Evolutionary conservation across 768 basidiomycete genomes (phyloP).

Genomic region (Phallus indusiatus): DNA sequence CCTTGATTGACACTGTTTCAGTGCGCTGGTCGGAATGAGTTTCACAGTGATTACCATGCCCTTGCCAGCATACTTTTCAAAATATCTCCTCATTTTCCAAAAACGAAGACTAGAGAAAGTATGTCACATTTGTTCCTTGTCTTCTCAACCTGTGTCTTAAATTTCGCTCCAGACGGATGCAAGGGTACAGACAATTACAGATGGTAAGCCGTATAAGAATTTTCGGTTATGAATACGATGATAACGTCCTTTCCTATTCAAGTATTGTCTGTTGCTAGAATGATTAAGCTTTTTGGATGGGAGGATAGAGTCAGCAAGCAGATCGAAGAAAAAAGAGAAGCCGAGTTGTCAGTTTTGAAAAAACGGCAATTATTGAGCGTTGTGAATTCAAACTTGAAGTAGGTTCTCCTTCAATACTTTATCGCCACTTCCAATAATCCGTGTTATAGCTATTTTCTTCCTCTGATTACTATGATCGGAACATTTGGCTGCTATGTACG

Average conservation of each 20-base stretch:
- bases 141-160: background rate
- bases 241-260: background rate
- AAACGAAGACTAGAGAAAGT: conserved; percentile 21
- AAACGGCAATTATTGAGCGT: conserved; percentile 22
- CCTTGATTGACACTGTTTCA: conserved; percentile 1
- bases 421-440: background rate
- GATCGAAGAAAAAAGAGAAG: conserved; percentile 24
- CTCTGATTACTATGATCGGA: conserved; percentile 27
- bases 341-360: conserved; percentile 24
- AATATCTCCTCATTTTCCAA: conserved; percentile 21
- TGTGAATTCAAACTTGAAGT: conserved; percentile 21
- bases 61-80: conserved; percentile 26
- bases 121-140: background rate
- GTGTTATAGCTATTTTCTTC: conserved; percentile 20
- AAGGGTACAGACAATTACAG: conserved; percentile 27
- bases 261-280: conserved; percentile 21
- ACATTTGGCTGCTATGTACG: conserved; percentile 18
- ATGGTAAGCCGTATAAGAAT: conserved; percentile 13
- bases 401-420: background rate
- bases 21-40: conserved; percentile 27
- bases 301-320: conserved; percentile 25
- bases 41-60: conserved; percentile 26
- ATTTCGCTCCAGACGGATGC: conserved; percentile 22
- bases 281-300: conserved; percentile 36
- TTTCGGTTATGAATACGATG: background rate